Base-by-base conservation (phyloP, 2,329 filamentous ascomycete genomes). In the Aspergillus sclerotialis region DNA sequence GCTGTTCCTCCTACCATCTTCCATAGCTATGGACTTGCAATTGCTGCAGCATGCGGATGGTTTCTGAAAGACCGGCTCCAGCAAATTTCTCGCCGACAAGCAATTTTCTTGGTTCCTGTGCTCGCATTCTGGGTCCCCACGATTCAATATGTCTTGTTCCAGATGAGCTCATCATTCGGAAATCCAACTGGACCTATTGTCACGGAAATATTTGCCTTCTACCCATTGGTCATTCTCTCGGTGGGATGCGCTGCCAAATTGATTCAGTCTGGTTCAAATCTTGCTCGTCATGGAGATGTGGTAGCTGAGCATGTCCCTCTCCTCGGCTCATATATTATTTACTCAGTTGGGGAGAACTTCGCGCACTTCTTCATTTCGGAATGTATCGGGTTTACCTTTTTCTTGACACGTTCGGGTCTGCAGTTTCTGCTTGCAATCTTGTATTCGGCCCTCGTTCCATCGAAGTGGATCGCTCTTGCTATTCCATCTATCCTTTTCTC, bases 111-210 rank as follows among this genome's bases (percentile, higher is more conserved):
- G 41, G 67, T 92, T 5, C 84, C 88, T 3, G 62, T 93, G 7
- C 63, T 92, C 27, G 84, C 87, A 4, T 73, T 83, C 39, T 88
- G 79, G 64, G 76, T 84, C 15, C 89, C 89, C 1, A 67, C 76
- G 7, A 60, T 82, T 11, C 87, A 95, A 55, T 82, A 75, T 53
- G 70, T 80, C 29, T 60, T 92, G n/a, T 82, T 81, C 53, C 66
- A 71, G 35, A 67, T 75, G 53, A 93, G 84, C 60, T 70, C 67
- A 4, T 49, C 62, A 7, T 63, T 94, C 13, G 84, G 84, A 1
- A 78, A 80, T 11, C 65, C 72, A 6, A 75, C 75, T 53, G 92
- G 90, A 0, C 89, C 92, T 1, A 53, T 88, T 5, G 56, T 86
- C 35, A 89, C 82, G 1, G 87, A 94, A 55, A 56, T 69, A 1